Evolutionary conservation across 2,329 filamentous ascomycete genomes (phyloP).

Genomic region (Aaosphaeria arxii): DNA sequence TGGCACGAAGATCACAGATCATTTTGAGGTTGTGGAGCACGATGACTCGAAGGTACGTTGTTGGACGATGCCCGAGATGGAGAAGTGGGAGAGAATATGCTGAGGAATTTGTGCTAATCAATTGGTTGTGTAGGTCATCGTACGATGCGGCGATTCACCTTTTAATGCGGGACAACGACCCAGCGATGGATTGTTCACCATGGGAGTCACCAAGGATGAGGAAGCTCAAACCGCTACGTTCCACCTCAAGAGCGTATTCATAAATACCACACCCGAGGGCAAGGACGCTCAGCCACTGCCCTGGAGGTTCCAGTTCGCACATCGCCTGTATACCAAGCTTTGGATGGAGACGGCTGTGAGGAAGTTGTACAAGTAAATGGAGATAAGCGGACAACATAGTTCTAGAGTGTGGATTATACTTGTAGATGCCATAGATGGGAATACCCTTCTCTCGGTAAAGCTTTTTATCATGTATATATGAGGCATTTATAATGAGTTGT

Average conservation of each 20-base stretch:
- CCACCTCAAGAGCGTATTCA: slow-evolving; percentile 39
- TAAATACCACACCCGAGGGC: slow-evolving; percentile 37
- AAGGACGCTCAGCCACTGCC: slow-evolving; percentile 24
- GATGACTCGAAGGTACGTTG: slow-evolving; percentile 30
- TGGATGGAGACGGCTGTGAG: slow-evolving; percentile 42
- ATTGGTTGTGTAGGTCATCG: slow-evolving; percentile 27
- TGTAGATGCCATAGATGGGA: too few species aligned
- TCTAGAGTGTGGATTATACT: too few species aligned
- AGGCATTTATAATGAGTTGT: too few species aligned
- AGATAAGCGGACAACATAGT: neutral
- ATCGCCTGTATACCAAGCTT: slow-evolving; percentile 37
- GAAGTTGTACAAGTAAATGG: slow-evolving; percentile 30
- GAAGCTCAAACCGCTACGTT: slow-evolving; percentile 35
- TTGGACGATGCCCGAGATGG: neutral
- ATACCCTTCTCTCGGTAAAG: too few species aligned
- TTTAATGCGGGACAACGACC: slow-evolving; percentile 24
- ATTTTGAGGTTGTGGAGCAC: slow-evolving; percentile 41
- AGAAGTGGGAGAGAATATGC: neutral
- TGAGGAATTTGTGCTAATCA: slow-evolving; percentile 1
- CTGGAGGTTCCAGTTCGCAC: slow-evolving; percentile 26
- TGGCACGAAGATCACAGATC: slow-evolving; percentile 37
- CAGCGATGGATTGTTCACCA: slow-evolving; percentile 37
- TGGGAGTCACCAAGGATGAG: slow-evolving; percentile 39
- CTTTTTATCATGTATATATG: too few species aligned
- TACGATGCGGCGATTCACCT: slow-evolving; percentile 39